A percentile compares a stretch with the other conserved stretches of the same genome.
These are phyloP conservation scores for Raffaelea deltoideospora DNA, from an alignment of 2,329 filamentous ascomycete species.

Conservation along the genomic window DNA sequence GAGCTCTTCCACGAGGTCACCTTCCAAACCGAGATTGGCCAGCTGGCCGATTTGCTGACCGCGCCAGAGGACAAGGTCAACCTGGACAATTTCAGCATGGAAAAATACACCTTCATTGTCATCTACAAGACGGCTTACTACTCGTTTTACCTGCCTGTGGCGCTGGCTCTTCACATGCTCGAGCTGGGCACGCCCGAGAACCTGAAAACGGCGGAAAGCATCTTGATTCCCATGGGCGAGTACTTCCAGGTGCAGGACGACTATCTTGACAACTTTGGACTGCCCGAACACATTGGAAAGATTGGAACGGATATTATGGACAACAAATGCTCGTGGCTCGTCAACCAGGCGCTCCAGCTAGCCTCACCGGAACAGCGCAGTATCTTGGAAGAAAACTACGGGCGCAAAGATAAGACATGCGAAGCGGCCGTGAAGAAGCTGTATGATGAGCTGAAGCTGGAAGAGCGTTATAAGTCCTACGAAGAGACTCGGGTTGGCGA, in stretches of 20 bases:
- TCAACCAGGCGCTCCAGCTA: slow-evolving; percentile 81
- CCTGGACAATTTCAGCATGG: slow-evolving; percentile 85
- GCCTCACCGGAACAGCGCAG: slow-evolving; percentile 74
- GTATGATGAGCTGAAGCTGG: slow-evolving; percentile 71
- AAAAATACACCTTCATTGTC: slow-evolving; percentile 97
- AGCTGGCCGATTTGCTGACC: slow-evolving; percentile 87
- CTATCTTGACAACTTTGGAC: slow-evolving; percentile 95
- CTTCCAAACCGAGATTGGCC: slow-evolving; percentile 89
- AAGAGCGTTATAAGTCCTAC: slow-evolving; percentile 72
- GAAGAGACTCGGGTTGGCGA: slow-evolving; percentile 78
- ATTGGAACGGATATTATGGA: slow-evolving; percentile 98
- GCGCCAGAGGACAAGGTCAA: slow-evolving; percentile 89
- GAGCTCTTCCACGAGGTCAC: slow-evolving; percentile 95
- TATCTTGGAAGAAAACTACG: slow-evolving; percentile 84
- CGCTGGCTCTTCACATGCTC: slow-evolving; percentile 73
- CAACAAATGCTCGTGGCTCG: slow-evolving; percentile 98
- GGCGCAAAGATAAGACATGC: slow-evolving; percentile 69
- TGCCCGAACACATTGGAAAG: slow-evolving; percentile 88
- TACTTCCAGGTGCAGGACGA: slow-evolving; percentile 99
- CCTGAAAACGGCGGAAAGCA: slow-evolving; percentile 75
- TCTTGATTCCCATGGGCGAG: slow-evolving; percentile 92
- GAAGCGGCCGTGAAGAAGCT: slow-evolving; percentile 81
- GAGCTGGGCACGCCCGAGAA: slow-evolving; percentile 76
- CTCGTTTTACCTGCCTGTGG: slow-evolving; percentile 95
- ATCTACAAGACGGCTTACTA: slow-evolving; percentile 99